These are phyloP conservation scores for Gonapodya prolifera DNA, from an alignment of 192 early-diverging fungal species.

Conservation along the genomic window DNA sequence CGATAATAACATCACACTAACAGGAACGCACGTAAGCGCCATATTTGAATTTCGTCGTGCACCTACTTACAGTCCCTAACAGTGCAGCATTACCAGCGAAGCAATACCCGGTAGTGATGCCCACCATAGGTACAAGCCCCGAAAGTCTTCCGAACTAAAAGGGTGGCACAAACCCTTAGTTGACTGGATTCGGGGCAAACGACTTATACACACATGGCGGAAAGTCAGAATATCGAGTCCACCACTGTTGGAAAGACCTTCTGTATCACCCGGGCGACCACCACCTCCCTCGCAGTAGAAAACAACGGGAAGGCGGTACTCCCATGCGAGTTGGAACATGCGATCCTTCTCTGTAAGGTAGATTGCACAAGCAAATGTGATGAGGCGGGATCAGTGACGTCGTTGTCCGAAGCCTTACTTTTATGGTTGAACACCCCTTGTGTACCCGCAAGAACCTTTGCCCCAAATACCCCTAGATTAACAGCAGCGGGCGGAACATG, in stretches of 20 bases:
- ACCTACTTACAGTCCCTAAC: not conserved
- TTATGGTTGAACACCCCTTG: slow-evolving; percentile 15
- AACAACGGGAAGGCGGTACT: slow-evolving; percentile 11
- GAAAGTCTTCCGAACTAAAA: not conserved
- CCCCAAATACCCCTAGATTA: too few relatives aligned
- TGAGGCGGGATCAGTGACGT: not conserved
- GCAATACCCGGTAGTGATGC: slow-evolving; percentile 12
- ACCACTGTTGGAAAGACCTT: slow-evolving; percentile 1
- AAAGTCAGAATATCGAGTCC: slow-evolving; percentile 4
- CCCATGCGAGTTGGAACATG: slow-evolving; percentile 8
- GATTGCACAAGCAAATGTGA: not conserved
- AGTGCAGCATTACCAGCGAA: slow-evolving; percentile 15
- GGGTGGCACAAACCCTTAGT: not conserved
- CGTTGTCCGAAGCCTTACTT: not conserved
- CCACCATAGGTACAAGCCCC: slow-evolving; percentile 8
- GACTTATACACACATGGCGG: not conserved
- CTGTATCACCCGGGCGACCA: slow-evolving; percentile 14
- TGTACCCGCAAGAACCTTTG: slow-evolving; percentile 16
- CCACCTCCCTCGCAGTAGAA: slow-evolving; percentile 17
- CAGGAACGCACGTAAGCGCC: too few relatives aligned
- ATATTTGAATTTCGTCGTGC: not conserved
- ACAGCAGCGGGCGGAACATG: too few relatives aligned
- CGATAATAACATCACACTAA: slow-evolving; percentile 9
- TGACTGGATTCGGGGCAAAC: not conserved
- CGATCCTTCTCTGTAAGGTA: slow-evolving; percentile 9